These are phyloP conservation scores for Vachellia collinsii DNA, from an alignment of 306 rosid genomes.

Conservation along the genomic window DNA sequence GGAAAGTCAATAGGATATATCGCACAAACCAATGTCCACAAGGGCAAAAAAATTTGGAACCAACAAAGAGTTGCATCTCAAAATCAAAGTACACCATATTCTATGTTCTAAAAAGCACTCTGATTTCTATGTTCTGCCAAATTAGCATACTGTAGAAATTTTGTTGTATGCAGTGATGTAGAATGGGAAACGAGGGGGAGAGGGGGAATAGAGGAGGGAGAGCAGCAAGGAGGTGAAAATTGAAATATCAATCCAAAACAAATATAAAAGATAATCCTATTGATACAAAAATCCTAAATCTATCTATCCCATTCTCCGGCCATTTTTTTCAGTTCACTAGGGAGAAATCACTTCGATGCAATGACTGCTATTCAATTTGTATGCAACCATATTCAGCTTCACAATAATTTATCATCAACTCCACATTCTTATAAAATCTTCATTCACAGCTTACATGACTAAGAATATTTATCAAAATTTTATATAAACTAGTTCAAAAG, in stretches of 20 bases:
- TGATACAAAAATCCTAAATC: background rate
- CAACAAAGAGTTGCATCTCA: background rate
- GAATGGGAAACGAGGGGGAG: background rate
- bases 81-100: background rate
- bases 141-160: background rate
- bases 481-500: background rate
- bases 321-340: background rate
- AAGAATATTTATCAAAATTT: background rate
- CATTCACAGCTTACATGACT: background rate
- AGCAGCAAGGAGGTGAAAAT: background rate
- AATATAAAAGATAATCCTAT: background rate
- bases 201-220: background rate
- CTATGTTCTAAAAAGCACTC: background rate
- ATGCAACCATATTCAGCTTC: background rate
- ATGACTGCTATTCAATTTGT: background rate
- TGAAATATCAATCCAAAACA: background rate
- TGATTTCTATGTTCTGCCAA: background rate
- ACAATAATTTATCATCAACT: slow-evolving; percentile 3
- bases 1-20: background rate
- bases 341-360: background rate
- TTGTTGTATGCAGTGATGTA: background rate
- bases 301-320: background rate
- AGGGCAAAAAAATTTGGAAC: background rate
- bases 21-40: background rate
- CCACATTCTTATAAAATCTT: background rate